Conservation (phyloP, 2,329 filamentous ascomycete genomes). For the Penicillium sp. region DNA sequence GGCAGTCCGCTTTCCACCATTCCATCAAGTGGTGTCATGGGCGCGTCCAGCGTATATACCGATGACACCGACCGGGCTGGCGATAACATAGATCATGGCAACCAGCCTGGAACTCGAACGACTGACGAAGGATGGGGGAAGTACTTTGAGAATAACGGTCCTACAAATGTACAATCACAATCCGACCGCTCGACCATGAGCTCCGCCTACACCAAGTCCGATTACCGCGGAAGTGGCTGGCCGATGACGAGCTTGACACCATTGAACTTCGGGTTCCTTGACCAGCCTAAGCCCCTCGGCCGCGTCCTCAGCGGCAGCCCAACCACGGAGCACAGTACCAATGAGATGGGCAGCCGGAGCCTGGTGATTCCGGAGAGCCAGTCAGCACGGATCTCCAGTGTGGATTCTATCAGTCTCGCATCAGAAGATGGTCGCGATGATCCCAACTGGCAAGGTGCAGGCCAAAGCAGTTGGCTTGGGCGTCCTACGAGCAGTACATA, state of each 20-base stretch:
- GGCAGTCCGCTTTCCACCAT: constrained; percentile 31
- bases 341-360: constrained; percentile 27
- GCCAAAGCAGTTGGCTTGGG: constrained; percentile 31
- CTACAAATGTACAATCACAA: constrained; percentile 29
- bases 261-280: constrained; percentile 37
- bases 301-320: constrained; percentile 43
- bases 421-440: constrained; percentile 38
- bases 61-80: constrained; percentile 21
- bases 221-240: constrained; percentile 42
- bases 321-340: constrained; percentile 36
- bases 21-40: constrained; percentile 27
- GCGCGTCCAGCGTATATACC: constrained; percentile 23
- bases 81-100: constrained; percentile 11
- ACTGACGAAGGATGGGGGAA: constrained; percentile 50
- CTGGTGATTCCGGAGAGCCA: constrained; percentile 40
- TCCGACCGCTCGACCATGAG: constrained; percentile 27
- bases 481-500: constrained; percentile 44
- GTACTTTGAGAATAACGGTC: constrained; percentile 44
- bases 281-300: constrained; percentile 39
- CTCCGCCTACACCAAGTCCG: constrained; percentile 33
- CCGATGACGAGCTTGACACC: constrained; percentile 37
- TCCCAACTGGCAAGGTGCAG: constrained; percentile 24
- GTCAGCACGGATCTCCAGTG: constrained; percentile 44
- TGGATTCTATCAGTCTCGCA: constrained; percentile 39
- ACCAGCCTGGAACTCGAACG: constrained; percentile 37